A percentile compares a stretch with the other conserved stretches of the same genome.
Conservation (phyloP, 2,329 filamentous ascomycete genomes). For the Falciphora oryzae region DNA sequence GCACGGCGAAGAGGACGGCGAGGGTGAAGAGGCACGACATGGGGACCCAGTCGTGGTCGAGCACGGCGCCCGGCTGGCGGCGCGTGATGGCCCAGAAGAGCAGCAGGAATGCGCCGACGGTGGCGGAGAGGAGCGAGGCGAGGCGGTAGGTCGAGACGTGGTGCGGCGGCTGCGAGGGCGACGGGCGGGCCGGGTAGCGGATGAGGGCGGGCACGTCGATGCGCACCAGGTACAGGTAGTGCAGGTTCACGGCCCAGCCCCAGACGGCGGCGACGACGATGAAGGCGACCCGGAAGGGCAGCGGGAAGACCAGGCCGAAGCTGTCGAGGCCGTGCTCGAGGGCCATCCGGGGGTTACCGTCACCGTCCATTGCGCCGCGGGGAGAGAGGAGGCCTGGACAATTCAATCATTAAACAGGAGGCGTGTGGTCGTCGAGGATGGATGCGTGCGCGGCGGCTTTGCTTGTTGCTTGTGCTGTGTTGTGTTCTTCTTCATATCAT, state of each 20-base stretch:
- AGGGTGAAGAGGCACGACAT: constrained; percentile 75
- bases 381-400: neutral
- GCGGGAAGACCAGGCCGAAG: constrained; percentile 80
- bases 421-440: too few relatives aligned
- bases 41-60: constrained; percentile 78
- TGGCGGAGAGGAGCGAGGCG: constrained; percentile 66
- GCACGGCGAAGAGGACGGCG: constrained; percentile 64
- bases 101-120: constrained; percentile 65
- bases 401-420: constrained; percentile 6
- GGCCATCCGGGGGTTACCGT: constrained; percentile 44
- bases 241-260: constrained; percentile 91
- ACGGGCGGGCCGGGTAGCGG: constrained; percentile 72
- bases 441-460: too few relatives aligned
- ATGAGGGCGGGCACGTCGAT: constrained; percentile 87
- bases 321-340: constrained; percentile 70
- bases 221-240: constrained; percentile 71
- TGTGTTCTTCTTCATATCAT: too few relatives aligned
- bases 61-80: constrained; percentile 62
- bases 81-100: constrained; percentile 80
- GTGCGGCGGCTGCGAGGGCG: constrained; percentile 64
- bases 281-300: constrained; percentile 84
- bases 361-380: constrained; percentile 57
- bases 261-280: constrained; percentile 84
- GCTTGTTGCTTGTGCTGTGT: too few relatives aligned
- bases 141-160: constrained; percentile 82